Evolutionary conservation across 129 eudicot species (phyloP), one percentile per base, ranked within the genome.

Genomic region (Flaveria sonorensis): DNA sequence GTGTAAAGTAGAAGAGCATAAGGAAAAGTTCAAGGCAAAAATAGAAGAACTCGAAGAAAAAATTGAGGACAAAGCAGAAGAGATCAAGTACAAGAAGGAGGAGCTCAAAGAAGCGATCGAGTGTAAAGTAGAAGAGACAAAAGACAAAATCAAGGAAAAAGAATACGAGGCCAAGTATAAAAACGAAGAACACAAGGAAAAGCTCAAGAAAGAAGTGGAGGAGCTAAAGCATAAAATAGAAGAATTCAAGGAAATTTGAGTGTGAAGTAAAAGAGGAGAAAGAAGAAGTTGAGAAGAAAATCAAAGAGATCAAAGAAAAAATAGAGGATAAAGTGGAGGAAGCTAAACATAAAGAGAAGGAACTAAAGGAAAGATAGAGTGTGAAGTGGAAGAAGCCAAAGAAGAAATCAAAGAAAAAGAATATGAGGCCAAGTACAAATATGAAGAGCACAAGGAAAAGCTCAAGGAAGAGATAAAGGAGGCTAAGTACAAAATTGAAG

Each of bases 171-270:
- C 47, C 12, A 45, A 56, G n/a, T 69, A 68, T 12, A 69, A 77
- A 69, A 56, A 56, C 12, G 75, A 77, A 55, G 40, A 77, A 4
- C 81, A 24, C 19, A 70, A 77, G 46, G 79, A 72, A 24, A 72
- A 79, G 43, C 45, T 62, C 10, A 64, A 62, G 66, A 73, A 79
- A 72, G 73, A 72, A 39, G 47, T 72, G 7, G 59, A 79, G 15
- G 83, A 79, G 66, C 30, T 46, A 12, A 79, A 79, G 32, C 52
- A 79, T 64, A 72, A 79, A 73, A 50, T 79, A 16, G 74, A 79
- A 36, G 68, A 79, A 40, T 16, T 64, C 18, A 62, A 79, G 28
- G 73, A 79, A 18, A 79, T 3, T 64, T 5, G 83, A 79, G 50
- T 72, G 59, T 24, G 23, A 79, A 64, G 78, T 72, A 7, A 72